Conservation (phyloP, 2,329 filamentous ascomycete genomes). For the Diaporthe sp. region DNA sequence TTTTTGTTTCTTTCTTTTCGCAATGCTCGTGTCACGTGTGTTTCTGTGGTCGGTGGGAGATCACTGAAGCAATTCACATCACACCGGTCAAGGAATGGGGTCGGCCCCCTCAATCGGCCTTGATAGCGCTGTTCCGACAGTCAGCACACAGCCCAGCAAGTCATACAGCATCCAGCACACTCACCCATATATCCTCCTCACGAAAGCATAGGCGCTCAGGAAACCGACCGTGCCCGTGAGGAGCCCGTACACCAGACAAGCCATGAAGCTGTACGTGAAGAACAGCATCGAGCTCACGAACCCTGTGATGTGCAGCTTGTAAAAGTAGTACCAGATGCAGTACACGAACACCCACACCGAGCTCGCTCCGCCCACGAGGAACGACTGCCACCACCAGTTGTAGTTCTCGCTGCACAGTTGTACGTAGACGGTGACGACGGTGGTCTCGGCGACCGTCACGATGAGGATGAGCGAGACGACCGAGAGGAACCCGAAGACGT, state of each 20-base stretch:
- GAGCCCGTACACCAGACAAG: constrained; percentile 84
- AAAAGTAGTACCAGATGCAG: constrained; percentile 86
- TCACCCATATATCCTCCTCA: constrained; percentile 85
- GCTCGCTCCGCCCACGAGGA: constrained; percentile 82
- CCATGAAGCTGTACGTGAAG: constrained; percentile 87
- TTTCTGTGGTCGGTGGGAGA: background rate
- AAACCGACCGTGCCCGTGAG: constrained; percentile 89
- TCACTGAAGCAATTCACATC: background rate
- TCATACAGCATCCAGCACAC: constrained; percentile 47
- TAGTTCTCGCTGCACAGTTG: constrained; percentile 89
- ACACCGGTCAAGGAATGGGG: too few relatives aligned
- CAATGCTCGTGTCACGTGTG: constrained; percentile 26
- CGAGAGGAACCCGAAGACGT: constrained; percentile 88
- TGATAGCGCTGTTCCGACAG: constrained; percentile 60
- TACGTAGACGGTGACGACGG: constrained; percentile 85
- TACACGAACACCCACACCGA: constrained; percentile 87
- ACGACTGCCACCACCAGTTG: constrained; percentile 94
- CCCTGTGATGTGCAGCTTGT: constrained; percentile 84
- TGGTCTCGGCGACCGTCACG: constrained; percentile 85
- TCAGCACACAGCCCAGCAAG: constrained; percentile 40
- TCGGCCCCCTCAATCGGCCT: constrained; percentile 57
- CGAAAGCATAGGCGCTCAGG: constrained; percentile 85
- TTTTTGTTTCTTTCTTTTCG: background rate
- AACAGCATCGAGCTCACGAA: constrained; percentile 86
- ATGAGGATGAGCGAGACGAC: constrained; percentile 81